These are phyloP conservation scores for Camellia japonica DNA, from an alignment of 148 eudicot species.

Conservation along the genomic window DNA sequence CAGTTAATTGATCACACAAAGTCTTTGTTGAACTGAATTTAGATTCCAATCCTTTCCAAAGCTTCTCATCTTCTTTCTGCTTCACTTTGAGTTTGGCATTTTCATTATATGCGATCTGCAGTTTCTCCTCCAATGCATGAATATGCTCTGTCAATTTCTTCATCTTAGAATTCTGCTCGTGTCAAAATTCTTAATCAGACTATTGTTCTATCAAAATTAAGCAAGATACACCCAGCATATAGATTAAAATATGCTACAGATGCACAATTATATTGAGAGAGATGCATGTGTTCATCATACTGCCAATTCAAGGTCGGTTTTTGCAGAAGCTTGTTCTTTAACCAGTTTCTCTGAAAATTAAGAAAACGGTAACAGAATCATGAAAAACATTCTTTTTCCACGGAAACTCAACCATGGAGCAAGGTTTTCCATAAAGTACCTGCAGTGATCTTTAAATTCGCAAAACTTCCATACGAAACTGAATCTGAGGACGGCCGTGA, in stretches of 20 bases:
- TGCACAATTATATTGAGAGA: slow-evolving; percentile 11
- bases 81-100: slow-evolving; percentile 84
- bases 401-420: slow-evolving; percentile 2
- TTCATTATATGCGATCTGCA: slow-evolving; percentile 76
- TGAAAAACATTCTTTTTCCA: not conserved
- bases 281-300: slow-evolving; percentile 28
- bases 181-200: slow-evolving; percentile 9
- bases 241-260: not conserved
- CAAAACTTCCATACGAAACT: slow-evolving; percentile 64
- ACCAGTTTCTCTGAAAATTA: slow-evolving; percentile 74
- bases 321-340: slow-evolving; percentile 89
- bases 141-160: slow-evolving; percentile 73
- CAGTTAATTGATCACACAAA: slow-evolving; percentile 74
- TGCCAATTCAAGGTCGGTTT: slow-evolving; percentile 81
- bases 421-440: slow-evolving; percentile 29
- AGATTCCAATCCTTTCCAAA: slow-evolving; percentile 85
- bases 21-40: slow-evolving; percentile 81
- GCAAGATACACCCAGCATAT: not conserved
- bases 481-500: slow-evolving; percentile 56
- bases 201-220: not conserved
- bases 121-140: slow-evolving; percentile 64
- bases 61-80: slow-evolving; percentile 90
- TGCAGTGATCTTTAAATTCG: slow-evolving; percentile 88
- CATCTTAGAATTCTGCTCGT: slow-evolving; percentile 71
- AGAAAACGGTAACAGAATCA: slow-evolving; percentile 12